Evolutionary conservation across 2,329 filamentous ascomycete species (phyloP).

Genomic region (Pezicula neosporulosa): DNA sequence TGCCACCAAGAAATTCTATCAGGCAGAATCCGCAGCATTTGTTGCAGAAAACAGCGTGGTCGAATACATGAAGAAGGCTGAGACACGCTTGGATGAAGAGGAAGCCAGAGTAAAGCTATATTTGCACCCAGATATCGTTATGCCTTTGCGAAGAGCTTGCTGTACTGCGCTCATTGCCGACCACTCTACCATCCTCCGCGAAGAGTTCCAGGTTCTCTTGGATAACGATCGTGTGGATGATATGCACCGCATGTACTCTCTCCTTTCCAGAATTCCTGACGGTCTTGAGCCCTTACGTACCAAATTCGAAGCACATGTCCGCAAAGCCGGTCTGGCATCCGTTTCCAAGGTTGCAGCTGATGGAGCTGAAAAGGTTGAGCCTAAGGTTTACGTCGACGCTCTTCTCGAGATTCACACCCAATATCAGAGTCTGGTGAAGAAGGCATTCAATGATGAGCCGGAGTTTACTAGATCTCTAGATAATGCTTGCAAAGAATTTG

Average conservation of each 20-base stretch:
- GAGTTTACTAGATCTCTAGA: slow-evolving; percentile 96
- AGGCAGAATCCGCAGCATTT: slow-evolving; percentile 89
- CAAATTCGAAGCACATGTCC: slow-evolving; percentile 88
- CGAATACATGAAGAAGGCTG: slow-evolving; percentile 99
- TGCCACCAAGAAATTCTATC: slow-evolving; percentile 82
- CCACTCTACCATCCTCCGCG: slow-evolving; percentile 79
- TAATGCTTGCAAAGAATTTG: slow-evolving; percentile 96
- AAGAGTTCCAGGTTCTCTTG: slow-evolving; percentile 92
- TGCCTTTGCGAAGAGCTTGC: slow-evolving; percentile 80
- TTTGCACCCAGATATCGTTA: slow-evolving; percentile 84
- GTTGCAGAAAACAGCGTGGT: slow-evolving; percentile 96
- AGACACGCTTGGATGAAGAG: slow-evolving; percentile 83
- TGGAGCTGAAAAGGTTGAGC: slow-evolving; percentile 78
- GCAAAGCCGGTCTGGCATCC: slow-evolving; percentile 82
- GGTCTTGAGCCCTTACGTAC: slow-evolving; percentile 84
- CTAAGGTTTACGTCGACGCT: slow-evolving; percentile 94
- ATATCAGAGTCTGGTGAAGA: slow-evolving; percentile 87
- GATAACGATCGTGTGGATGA: slow-evolving; percentile 95
- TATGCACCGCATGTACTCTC: slow-evolving; percentile 92
- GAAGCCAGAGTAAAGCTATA: slow-evolving; percentile 92
- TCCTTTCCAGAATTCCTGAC: slow-evolving; percentile 84
- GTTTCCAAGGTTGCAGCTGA: slow-evolving; percentile 89
- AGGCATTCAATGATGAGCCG: slow-evolving; percentile 90
- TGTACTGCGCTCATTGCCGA: slow-evolving; percentile 86
- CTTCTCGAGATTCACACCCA: slow-evolving; percentile 91